Evolutionary conservation across 2,329 filamentous ascomycete species (phyloP).

Genomic region (Venturia asperata): DNA sequence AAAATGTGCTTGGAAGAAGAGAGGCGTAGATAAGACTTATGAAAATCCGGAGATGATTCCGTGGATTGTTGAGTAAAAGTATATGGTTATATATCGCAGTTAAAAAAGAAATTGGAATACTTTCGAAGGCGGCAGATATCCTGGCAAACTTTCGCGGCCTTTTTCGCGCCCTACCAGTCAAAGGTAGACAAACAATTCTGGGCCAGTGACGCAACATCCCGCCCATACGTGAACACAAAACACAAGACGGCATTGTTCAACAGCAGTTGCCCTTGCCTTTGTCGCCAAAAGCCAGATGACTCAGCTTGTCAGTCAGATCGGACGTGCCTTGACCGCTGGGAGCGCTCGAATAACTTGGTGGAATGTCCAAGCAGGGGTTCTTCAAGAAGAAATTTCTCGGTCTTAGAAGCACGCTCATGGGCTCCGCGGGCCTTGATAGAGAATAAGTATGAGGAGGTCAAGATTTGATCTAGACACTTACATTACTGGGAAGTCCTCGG

Average conservation of each 20-base stretch:
- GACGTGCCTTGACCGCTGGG: conserved; percentile 51
- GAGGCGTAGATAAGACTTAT: neutral
- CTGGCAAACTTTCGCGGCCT: neutral
- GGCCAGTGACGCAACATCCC: neutral
- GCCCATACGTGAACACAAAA: neutral
- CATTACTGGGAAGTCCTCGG: conserved; percentile 92
- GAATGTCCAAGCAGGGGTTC: conserved; percentile 75
- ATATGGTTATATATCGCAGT: neutral
- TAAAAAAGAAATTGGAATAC: neutral
- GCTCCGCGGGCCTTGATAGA: conserved; percentile 50
- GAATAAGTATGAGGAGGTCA: neutral
- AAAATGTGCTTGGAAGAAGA: neutral
- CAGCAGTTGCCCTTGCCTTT: conserved; percentile 10
- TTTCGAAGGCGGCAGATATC: neutral
- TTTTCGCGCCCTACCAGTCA: conserved; percentile 5
- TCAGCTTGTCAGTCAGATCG: conserved; percentile 9
- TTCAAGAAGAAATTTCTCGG: conserved; percentile 76
- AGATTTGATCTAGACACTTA: neutral
- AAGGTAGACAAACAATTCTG: neutral
- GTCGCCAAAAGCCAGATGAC: conserved; percentile 9
- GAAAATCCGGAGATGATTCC: neutral
- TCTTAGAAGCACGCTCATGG: conserved; percentile 71
- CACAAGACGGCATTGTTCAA: neutral
- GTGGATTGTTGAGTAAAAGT: neutral
- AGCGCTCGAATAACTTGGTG: conserved; percentile 64